phyloP scores from a whole-genome alignment of 768 basidiomycete genomes.

The Pholiota molesta region DNA sequence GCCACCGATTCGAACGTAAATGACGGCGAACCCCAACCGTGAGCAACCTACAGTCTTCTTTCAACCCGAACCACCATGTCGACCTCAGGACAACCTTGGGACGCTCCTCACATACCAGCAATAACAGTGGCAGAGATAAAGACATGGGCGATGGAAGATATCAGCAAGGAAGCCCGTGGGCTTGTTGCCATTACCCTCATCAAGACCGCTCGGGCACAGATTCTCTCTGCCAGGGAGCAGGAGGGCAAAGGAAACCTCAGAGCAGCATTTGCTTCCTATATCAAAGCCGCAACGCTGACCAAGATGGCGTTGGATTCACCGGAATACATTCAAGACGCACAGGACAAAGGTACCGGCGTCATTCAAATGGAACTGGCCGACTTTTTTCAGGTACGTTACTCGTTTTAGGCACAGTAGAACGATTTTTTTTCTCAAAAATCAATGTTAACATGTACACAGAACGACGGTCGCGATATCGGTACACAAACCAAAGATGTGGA shows the following conservation, averaged over 20 bases:
- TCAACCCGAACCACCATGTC: neutral
- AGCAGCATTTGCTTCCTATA: constrained; percentile 60
- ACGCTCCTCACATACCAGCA: neutral
- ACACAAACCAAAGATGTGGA: constrained; percentile 42
- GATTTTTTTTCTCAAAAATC: constrained; percentile 11
- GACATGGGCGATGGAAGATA: constrained; percentile 44
- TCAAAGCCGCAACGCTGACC: constrained; percentile 61
- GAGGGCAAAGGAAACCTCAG: constrained; percentile 64
- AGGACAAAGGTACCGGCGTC: constrained; percentile 49
- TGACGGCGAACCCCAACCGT: neutral
- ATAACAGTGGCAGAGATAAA: constrained; percentile 46
- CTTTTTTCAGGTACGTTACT: constrained; percentile 60
- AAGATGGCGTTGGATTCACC: constrained; percentile 60
- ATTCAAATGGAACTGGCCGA: constrained; percentile 65
- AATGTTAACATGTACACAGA: constrained; percentile 23
- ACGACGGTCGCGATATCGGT: constrained; percentile 41
- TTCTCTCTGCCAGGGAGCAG: constrained; percentile 48
- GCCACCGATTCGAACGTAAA: neutral
- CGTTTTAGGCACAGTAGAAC: constrained; percentile 1
- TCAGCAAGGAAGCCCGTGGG: constrained; percentile 55
- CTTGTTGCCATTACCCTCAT: constrained; percentile 64
- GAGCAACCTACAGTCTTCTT: no score
- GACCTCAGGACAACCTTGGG: neutral
- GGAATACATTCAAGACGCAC: constrained; percentile 56
- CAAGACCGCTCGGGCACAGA: constrained; percentile 60